A percentile compares a stretch with the other conserved stretches of the same genome.
phyloP scores from a whole-genome alignment of 73 alveolate species.

The Blepharisma japonicum region DNA sequence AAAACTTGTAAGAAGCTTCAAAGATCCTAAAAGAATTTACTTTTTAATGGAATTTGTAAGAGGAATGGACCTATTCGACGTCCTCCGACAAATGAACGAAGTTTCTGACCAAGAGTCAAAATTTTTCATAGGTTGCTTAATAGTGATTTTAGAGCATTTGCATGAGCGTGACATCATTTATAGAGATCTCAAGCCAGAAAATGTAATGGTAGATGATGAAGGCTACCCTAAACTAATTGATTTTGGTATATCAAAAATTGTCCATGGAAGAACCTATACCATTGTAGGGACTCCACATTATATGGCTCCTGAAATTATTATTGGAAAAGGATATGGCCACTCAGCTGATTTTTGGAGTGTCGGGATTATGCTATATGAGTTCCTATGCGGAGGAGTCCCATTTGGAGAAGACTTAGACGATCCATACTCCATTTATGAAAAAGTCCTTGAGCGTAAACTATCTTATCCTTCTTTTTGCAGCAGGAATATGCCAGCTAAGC shows the following conservation, averaged over 20 bases:
- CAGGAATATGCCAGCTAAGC: conserved; percentile 22
- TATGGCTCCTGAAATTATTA: conserved; percentile 81
- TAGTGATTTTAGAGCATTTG: conserved; percentile 19
- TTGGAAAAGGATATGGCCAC: conserved; percentile 56
- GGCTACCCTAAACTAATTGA: conserved; percentile 50
- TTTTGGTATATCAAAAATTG: conserved; percentile 40
- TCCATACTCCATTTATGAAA: conserved; percentile 26
- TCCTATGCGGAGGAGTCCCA: conserved; percentile 38
- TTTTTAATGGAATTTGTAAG: conserved; percentile 47
- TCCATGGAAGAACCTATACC: conserved; percentile 48
- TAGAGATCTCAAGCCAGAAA: conserved; percentile 54
- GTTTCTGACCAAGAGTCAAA: conserved; percentile 38
- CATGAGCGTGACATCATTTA: conserved; percentile 41
- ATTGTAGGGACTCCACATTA: conserved; percentile 82
- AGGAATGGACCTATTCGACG: conserved; percentile 60
- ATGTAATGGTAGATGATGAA: conserved; percentile 46
- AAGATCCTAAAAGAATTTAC: conserved; percentile 45
- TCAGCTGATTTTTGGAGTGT: conserved; percentile 86
- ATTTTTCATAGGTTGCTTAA: conserved; percentile 38
- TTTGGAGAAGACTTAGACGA: conserved; percentile 33
- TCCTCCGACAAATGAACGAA: conserved; percentile 46
- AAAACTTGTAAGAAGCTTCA: conserved; percentile 45
- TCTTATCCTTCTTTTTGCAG: neutral
- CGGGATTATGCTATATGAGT: conserved; percentile 82
- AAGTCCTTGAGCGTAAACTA: neutral